A percentile compares a stretch with the other conserved stretches of the same genome.
These are phyloP conservation scores for Monilinia polystroma DNA, from an alignment of 2,329 filamentous ascomycete species.

Conservation along the genomic window DNA sequence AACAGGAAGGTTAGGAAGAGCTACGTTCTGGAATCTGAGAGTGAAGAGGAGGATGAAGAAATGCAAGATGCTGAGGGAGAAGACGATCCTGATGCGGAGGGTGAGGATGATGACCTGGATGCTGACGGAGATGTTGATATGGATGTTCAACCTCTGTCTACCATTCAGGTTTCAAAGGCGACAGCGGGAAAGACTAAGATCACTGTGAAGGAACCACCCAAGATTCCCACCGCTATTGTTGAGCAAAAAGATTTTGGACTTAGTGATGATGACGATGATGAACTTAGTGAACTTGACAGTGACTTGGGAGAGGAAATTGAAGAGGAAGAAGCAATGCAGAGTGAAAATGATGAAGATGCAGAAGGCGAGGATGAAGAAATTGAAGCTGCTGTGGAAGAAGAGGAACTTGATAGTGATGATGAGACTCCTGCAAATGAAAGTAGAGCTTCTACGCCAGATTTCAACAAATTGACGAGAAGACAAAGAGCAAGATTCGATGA, in stretches of 20 bases:
- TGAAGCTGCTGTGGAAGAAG: slow-evolving; percentile 44
- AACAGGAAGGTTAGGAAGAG: slow-evolving; percentile 40
- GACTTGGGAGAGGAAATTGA: slow-evolving; percentile 48
- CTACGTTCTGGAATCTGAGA: slow-evolving; percentile 49
- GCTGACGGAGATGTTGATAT: slow-evolving; percentile 46
- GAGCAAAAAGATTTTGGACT: slow-evolving; percentile 38
- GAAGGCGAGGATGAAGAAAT: slow-evolving; percentile 50
- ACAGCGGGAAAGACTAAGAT: slow-evolving; percentile 34
- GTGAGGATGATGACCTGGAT: slow-evolving; percentile 46
- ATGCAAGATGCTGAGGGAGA: slow-evolving; percentile 45
- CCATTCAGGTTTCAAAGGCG: slow-evolving; percentile 39
- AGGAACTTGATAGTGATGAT: slow-evolving; percentile 39
- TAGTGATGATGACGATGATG: slow-evolving; percentile 42
- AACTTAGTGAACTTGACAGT: slow-evolving; percentile 40
- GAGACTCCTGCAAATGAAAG: slow-evolving; percentile 50
- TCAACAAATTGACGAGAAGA: slow-evolving; percentile 65
- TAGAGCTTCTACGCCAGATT: slow-evolving; percentile 58
- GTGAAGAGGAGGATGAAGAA: slow-evolving; percentile 42
- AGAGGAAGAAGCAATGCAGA: slow-evolving; percentile 48
- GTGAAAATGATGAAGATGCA: slow-evolving; percentile 43
- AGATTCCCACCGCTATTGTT: slow-evolving; percentile 31
- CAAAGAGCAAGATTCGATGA: slow-evolving; percentile 61
- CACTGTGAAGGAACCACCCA: slow-evolving; percentile 33
- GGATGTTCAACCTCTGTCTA: slow-evolving; percentile 37
- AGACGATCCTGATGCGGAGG: slow-evolving; percentile 41